Percentiles rank a stretch among this genome's conserved stretches.
These are phyloP conservation scores for Pythium monospermum DNA, from an alignment of 352 stramenopile genomes.

Conservation along the genomic window DNA sequence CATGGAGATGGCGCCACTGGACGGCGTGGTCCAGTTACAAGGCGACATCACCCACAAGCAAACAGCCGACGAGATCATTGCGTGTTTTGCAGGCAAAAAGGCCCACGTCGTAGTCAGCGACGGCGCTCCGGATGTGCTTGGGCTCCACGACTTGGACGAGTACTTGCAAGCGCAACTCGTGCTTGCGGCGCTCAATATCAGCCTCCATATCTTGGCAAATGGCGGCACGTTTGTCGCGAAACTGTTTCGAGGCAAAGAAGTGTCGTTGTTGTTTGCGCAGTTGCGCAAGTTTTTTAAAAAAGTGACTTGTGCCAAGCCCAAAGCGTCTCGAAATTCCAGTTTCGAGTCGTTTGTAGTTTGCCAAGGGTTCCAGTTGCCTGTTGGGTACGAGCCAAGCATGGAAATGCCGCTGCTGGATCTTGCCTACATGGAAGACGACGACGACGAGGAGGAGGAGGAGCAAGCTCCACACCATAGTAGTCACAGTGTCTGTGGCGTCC, in stretches of 20 bases:
- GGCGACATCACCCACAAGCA: conserved; percentile 80
- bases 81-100: conserved; percentile 63
- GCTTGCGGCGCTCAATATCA: conserved; percentile 76
- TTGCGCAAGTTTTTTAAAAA: conserved; percentile 62
- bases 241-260: conserved; percentile 79
- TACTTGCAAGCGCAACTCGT: conserved; percentile 80
- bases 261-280: conserved; percentile 67
- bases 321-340: conserved; percentile 79
- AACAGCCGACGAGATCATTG: conserved; percentile 69
- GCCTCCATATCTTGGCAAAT: conserved; percentile 61
- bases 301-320: conserved; percentile 81
- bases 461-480: too few relatives aligned
- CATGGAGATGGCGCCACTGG: conserved; percentile 97
- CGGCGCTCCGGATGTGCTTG: conserved; percentile 97
- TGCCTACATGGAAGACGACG: conserved; percentile 45
- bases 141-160: conserved; percentile 76
- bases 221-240: conserved; percentile 82
- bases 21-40: conserved; percentile 66
- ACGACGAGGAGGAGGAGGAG: conserved; percentile 22
- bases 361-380: conserved; percentile 48
- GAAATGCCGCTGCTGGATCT: conserved; percentile 68
- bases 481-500: conserved; percentile 27
- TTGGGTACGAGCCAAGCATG: conserved; percentile 54
- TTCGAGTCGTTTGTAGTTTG: conserved; percentile 84
- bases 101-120: conserved; percentile 99